Percentiles rank a stretch among this genome's conserved stretches.
Conservation (phyloP, 805 yeast species). For the Candida sithepensis region DNA sequence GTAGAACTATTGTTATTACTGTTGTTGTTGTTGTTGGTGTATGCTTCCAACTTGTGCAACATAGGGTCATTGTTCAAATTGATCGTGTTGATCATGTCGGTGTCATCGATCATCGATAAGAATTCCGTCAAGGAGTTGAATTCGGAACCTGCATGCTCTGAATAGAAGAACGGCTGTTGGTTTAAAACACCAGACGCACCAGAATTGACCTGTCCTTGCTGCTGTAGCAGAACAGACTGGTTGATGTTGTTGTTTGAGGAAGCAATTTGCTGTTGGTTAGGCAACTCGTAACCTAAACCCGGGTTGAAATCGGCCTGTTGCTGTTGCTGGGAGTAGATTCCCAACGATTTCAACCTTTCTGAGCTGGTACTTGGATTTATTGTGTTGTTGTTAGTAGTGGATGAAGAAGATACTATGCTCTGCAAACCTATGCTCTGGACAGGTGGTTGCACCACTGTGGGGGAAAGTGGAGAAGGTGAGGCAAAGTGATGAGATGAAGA, state of each 20-base stretch:
- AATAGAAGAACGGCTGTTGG: slow-evolving; percentile 76
- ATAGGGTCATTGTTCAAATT: slow-evolving; percentile 35
- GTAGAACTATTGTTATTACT: slow-evolving; percentile 22
- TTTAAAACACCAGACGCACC: slow-evolving; percentile 29
- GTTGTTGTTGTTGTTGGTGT: slow-evolving; percentile 15
- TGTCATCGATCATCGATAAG: slow-evolving; percentile 85
- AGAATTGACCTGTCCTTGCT: neutral
- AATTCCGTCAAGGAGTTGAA: slow-evolving; percentile 88
- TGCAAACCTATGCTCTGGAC: slow-evolving; percentile 5
- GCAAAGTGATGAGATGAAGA: no score
- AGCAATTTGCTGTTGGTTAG: neutral
- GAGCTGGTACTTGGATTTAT: slow-evolving; percentile 3
- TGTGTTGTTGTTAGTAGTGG: neutral
- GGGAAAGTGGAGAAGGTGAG: slow-evolving; percentile 2
- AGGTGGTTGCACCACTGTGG: neutral
- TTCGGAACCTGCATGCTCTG: slow-evolving; percentile 92
- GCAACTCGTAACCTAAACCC: neutral
- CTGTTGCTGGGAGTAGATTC: slow-evolving; percentile 14
- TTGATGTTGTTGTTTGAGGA: neutral
- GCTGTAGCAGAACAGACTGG: no score
- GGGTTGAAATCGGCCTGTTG: neutral
- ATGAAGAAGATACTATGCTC: slow-evolving; percentile 3
- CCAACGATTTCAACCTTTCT: slow-evolving; percentile 12
- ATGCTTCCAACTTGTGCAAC: slow-evolving; percentile 32
- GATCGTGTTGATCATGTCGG: slow-evolving; percentile 52